Evolutionary conservation across 78 protist genomes (phyloP).

Genomic region (Dictyostelium purpureum): DNA sequence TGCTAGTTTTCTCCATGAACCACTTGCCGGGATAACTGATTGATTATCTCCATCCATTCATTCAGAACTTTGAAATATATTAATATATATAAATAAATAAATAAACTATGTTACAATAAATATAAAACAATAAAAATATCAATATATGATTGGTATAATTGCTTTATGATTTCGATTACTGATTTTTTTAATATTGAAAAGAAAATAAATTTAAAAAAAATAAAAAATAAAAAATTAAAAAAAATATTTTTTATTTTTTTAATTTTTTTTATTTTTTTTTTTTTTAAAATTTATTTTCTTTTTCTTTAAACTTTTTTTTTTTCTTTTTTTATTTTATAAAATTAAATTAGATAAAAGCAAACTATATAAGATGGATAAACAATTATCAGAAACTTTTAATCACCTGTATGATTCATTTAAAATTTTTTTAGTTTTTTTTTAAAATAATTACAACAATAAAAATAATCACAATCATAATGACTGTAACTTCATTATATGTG

Average conservation of each 20-base stretch:
- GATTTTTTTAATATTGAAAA: neutral
- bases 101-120: neutral
- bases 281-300: neutral
- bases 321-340: neutral
- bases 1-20: conserved; percentile 57
- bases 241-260: neutral
- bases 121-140: too few relatives aligned
- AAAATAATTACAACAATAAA: neutral
- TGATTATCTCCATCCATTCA: neutral
- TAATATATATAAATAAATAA: neutral
- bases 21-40: conserved; percentile 25
- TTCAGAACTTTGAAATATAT: neutral
- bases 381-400: conserved; percentile 30
- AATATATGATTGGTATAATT: too few relatives aligned
- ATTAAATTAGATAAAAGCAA: neutral
- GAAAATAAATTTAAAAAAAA: neutral
- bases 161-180: neutral
- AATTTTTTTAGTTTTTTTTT: neutral
- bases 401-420: neutral
- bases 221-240: neutral
- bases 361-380: conserved; percentile 50
- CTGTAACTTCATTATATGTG: neutral
- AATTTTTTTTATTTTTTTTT: too few relatives aligned
- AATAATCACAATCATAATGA: neutral
- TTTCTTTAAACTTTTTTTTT: too few relatives aligned